These are phyloP conservation scores for Lindgomyces ingoldianus DNA, from an alignment of 495 filamentous ascomycete species.

Conservation along the genomic window DNA sequence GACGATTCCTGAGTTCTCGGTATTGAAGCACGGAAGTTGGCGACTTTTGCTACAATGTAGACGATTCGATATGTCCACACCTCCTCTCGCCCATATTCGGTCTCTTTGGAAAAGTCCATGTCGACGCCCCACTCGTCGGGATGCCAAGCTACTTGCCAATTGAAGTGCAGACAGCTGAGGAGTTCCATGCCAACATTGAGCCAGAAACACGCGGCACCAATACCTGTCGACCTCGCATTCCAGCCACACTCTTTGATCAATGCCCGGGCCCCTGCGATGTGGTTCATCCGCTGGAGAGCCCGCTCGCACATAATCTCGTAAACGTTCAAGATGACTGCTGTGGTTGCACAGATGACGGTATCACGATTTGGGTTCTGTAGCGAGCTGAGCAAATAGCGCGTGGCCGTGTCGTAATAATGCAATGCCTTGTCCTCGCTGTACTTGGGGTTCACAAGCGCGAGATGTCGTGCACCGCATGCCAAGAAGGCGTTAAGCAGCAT, in stretches of 20 bases:
- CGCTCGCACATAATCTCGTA: constrained; percentile 88
- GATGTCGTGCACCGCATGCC: constrained; percentile 83
- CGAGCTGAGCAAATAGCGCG: constrained; percentile 66
- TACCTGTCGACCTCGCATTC: constrained; percentile 75
- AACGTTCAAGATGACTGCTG: constrained; percentile 84
- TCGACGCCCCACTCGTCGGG: constrained; percentile 91
- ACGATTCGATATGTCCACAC: constrained; percentile 89
- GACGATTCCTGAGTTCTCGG: constrained; percentile 58
- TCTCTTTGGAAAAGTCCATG: constrained; percentile 65
- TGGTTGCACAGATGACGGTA: constrained; percentile 82
- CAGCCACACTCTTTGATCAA: constrained; percentile 90
- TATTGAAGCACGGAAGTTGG: constrained; percentile 73
- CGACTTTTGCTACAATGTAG: constrained; percentile 85
- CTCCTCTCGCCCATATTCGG: constrained; percentile 65
- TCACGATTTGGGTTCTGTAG: constrained; percentile 82
- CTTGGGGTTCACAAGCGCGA: constrained; percentile 67
- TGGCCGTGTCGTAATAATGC: constrained; percentile 81
- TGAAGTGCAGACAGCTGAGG: constrained; percentile 80
- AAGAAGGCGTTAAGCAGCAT: constrained; percentile 91
- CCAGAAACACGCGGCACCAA: constrained; percentile 94
- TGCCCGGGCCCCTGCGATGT: constrained; percentile 82
- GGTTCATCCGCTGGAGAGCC: constrained; percentile 74
- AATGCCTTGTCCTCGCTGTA: constrained; percentile 76
- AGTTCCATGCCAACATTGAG: constrained; percentile 89
- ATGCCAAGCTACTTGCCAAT: constrained; percentile 87